Evolutionary conservation across 805 yeast species (phyloP).

Genomic region (Pichia kluyveri): DNA sequence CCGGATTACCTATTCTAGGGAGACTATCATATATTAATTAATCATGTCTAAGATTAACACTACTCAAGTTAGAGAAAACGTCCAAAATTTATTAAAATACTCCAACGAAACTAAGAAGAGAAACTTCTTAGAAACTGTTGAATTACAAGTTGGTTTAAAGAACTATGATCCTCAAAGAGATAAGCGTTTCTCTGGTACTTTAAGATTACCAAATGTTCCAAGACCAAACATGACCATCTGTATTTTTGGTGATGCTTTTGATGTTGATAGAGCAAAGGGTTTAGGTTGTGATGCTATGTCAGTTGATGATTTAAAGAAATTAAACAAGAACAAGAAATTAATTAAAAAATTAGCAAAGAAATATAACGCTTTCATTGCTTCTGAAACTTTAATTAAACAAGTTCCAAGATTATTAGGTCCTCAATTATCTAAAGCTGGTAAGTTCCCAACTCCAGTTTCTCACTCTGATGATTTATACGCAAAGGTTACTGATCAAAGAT

Average conservation of each 20-base stretch:
- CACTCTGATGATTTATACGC: constrained; percentile 96
- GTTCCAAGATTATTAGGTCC: constrained; percentile 99
- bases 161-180: constrained; percentile 99
- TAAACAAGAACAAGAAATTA: constrained; percentile 99
- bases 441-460: constrained; percentile 99
- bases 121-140: constrained; percentile 99
- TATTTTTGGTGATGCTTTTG: constrained; percentile 99
- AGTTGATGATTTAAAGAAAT: constrained; percentile 98
- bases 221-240: constrained; percentile 99
- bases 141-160: constrained; percentile 98
- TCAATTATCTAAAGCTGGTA: constrained; percentile 99
- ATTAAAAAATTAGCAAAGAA: constrained; percentile 99
- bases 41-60: constrained; percentile 82
- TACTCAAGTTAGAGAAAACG: constrained; percentile 94
- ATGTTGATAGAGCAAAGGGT: constrained; percentile 99
- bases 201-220: constrained; percentile 97
- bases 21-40: constrained; percentile 42
- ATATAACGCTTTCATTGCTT: constrained; percentile 99
- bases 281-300: constrained; percentile 99
- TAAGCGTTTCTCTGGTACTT: constrained; percentile 99
- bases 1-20: constrained; percentile 52
- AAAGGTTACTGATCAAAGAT: constrained; percentile 95
- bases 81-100: constrained; percentile 80
- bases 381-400: constrained; percentile 98
- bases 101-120: constrained; percentile 98